Evolutionary conservation across 2,329 filamentous ascomycete species (phyloP).

Genomic region (Aureobasidium sp.): DNA sequence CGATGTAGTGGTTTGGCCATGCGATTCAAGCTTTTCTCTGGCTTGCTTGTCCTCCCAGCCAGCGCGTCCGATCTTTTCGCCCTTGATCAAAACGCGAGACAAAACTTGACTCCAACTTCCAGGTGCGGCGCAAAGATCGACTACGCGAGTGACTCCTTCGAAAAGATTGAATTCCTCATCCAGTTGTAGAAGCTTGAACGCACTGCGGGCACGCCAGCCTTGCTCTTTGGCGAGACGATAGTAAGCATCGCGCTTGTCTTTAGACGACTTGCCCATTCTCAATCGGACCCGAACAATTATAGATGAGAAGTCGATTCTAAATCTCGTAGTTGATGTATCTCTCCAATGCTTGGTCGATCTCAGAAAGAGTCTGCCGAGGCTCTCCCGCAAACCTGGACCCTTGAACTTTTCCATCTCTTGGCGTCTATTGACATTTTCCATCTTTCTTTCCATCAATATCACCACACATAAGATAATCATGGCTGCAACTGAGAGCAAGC

Average conservation of each 20-base stretch:
- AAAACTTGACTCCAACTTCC: conserved; percentile 97
- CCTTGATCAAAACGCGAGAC: conserved; percentile 85
- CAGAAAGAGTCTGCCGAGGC: conserved; percentile 1
- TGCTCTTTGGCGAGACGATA: conserved; percentile 98
- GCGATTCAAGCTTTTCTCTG: conserved; percentile 52
- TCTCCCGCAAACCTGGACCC: conserved; percentile 5
- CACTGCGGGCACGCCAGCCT: conserved; percentile 92
- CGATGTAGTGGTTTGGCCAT: conserved; percentile 27
- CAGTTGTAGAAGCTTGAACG: conserved; percentile 93
- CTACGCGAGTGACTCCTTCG: conserved; percentile 78
- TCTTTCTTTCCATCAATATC: not conserved
- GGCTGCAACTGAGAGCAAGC: conserved; percentile 23
- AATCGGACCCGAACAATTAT: not conserved
- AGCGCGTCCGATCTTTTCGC: conserved; percentile 76
- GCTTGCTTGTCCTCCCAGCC: conserved; percentile 83
- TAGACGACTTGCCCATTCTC: conserved; percentile 65
- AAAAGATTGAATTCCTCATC: conserved; percentile 97
- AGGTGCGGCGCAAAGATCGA: conserved; percentile 91
- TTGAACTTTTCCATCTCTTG: conserved; percentile 10
- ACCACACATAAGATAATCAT: not conserved
- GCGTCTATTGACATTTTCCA: not conserved
- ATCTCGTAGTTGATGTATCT: not conserved
- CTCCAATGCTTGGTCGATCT: not conserved
- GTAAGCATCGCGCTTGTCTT: conserved; percentile 97
- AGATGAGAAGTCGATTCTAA: not conserved